A percentile compares a stretch with the other conserved stretches of the same genome.
These are phyloP conservation scores for Galerina marginata DNA, from an alignment of 768 basidiomycete genomes.

Conservation along the genomic window DNA sequence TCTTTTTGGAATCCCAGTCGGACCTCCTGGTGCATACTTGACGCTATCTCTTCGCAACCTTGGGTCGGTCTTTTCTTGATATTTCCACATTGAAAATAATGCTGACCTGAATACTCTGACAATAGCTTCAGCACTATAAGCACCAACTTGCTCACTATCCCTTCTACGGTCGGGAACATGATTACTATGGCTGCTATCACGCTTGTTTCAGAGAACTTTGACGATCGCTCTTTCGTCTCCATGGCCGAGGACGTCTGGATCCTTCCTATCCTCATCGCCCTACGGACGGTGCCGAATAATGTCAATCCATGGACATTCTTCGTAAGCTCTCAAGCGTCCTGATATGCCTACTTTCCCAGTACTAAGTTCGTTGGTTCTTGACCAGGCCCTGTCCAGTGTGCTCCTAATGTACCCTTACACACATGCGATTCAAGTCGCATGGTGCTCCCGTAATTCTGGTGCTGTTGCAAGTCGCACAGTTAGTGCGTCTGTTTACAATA, in stretches of 20 bases:
- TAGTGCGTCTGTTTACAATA: constrained; percentile 64
- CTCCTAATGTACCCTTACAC: constrained; percentile 37
- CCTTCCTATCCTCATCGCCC: constrained; percentile 63
- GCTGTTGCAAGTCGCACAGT: constrained; percentile 65
- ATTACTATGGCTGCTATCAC: constrained; percentile 57
- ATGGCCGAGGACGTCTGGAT: constrained; percentile 64
- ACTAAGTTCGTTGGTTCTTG: constrained; percentile 12
- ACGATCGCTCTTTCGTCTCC: constrained; percentile 59
- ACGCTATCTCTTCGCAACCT: constrained; percentile 60
- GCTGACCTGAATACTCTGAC: not conserved
- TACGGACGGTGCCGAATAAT: constrained; percentile 52
- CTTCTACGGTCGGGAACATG: constrained; percentile 55
- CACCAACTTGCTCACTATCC: constrained; percentile 67
- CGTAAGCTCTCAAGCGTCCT: constrained; percentile 35
- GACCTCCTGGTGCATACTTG: constrained; percentile 58
- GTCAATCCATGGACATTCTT: constrained; percentile 61
- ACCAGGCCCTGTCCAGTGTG: constrained; percentile 16
- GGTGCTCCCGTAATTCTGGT: constrained; percentile 66
- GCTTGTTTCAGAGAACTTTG: constrained; percentile 54
- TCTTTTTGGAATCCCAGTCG: constrained; percentile 55
- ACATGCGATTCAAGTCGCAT: constrained; percentile 60
- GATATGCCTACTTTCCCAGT: not conserved
- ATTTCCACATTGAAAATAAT: not conserved
- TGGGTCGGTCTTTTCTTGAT: constrained; percentile 38
- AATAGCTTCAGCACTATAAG: constrained; percentile 61